Evolutionary conservation across 2,329 filamentous ascomycete genomes (phyloP).

Genomic region (Aspergillus sp.): DNA sequence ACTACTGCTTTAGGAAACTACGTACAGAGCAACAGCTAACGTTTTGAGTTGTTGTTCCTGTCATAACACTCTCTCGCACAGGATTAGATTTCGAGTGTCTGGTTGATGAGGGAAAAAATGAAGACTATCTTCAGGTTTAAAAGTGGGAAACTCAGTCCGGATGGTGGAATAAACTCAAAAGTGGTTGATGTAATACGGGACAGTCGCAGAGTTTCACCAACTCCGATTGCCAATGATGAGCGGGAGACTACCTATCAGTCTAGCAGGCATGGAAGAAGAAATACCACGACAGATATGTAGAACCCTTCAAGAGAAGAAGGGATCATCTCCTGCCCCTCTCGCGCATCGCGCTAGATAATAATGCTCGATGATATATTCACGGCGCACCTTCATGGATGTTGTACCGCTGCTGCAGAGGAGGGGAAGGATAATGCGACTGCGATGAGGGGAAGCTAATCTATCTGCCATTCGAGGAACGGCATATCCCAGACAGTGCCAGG

Average conservation of each 20-base stretch:
- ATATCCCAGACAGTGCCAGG: neutral
- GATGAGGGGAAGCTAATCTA: slow-evolving; percentile 7
- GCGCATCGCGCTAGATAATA: neutral
- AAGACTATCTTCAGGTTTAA: neutral
- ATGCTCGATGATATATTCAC: neutral
- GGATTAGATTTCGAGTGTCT: neutral
- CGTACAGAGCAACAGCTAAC: neutral
- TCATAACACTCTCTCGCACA: neutral
- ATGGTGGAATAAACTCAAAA: neutral
- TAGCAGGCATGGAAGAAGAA: neutral
- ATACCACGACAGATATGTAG: neutral
- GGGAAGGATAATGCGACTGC: slow-evolving; percentile 6
- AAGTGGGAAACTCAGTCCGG: neutral
- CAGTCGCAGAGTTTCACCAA: neutral
- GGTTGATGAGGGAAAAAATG: neutral
- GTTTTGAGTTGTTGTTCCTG: neutral
- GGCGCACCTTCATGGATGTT: neutral
- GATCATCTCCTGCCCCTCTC: slow-evolving; percentile 2
- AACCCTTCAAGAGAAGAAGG: slow-evolving; percentile 1
- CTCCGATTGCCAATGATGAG: neutral
- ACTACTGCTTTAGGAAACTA: neutral
- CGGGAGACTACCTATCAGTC: neutral
- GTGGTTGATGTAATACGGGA: slow-evolving; percentile 2
- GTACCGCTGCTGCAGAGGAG: slow-evolving; percentile 6
- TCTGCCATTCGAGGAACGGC: neutral